These are phyloP conservation scores for Hansenula sp. DNA, from an alignment of 1,139 yeast genomes.

Conservation along the genomic window DNA sequence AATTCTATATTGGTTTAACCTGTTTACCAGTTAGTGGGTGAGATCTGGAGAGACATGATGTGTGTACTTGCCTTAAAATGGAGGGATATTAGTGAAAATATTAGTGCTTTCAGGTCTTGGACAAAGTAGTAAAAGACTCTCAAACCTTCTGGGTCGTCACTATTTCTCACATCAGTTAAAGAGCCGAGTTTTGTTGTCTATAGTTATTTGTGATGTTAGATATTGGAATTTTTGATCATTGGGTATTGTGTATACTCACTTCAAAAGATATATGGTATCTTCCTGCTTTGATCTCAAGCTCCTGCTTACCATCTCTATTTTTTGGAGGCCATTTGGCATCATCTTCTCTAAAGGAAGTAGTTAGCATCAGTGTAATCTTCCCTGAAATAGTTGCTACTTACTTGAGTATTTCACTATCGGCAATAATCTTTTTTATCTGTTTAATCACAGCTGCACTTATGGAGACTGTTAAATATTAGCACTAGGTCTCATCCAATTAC, in stretches of 20 bases:
- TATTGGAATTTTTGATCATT: not conserved
- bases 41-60: too few species aligned
- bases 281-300: slow-evolving; percentile 37
- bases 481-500: too few species aligned
- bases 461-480: slow-evolving; percentile 20
- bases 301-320: slow-evolving; percentile 39
- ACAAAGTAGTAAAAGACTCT: slow-evolving; percentile 39
- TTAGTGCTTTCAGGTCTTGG: slow-evolving; percentile 39
- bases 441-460: slow-evolving; percentile 32
- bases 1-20: slow-evolving; percentile 1
- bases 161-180: slow-evolving; percentile 32
- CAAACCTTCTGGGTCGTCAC: slow-evolving; percentile 39
- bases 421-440: slow-evolving; percentile 31
- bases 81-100: slow-evolving; percentile 37
- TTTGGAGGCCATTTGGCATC: slow-evolving; percentile 39
- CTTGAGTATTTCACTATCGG: slow-evolving; percentile 35
- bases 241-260: slow-evolving; percentile 12
- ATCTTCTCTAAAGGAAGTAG: slow-evolving; percentile 25
- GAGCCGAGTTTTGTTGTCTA: slow-evolving; percentile 37
- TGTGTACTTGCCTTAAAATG: slow-evolving; percentile 37
- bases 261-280: slow-evolving; percentile 32
- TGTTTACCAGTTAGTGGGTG: not conserved
- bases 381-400: slow-evolving; percentile 3
- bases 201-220: too few species aligned
- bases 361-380: slow-evolving; percentile 1